Conservation (phyloP, 345 rosid genomes). For the Eucalyptus tenuipes region DNA sequence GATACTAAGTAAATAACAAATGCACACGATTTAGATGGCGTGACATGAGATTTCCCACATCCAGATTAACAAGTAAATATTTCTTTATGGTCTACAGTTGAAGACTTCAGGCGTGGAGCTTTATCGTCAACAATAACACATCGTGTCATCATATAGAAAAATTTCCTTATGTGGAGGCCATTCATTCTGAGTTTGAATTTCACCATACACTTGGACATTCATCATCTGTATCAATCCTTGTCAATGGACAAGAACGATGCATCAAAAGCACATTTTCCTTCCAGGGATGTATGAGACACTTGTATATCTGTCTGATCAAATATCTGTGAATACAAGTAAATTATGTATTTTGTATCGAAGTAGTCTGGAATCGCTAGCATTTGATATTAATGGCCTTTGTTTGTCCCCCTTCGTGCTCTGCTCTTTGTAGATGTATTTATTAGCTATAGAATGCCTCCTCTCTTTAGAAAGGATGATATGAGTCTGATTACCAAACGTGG, state of each 20-base stretch:
- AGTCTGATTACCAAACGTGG: accelerated
- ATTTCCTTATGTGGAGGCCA: no score
- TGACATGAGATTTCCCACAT: neutral
- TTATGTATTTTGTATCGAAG: neutral
- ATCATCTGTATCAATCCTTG: no score
- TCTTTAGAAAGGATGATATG: neutral
- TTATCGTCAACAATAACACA: neutral
- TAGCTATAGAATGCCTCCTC: neutral
- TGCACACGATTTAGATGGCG: neutral
- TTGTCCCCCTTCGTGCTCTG: neutral
- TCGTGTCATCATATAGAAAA: neutral
- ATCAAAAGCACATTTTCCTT: neutral
- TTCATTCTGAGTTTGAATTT: no score
- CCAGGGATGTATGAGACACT: neutral
- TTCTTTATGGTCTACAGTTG: neutral
- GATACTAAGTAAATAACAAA: neutral
- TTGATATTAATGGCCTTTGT: neutral
- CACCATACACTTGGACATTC: no score
- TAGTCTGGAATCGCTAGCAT: neutral
- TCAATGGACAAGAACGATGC: neutral
- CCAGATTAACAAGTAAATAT: neutral
- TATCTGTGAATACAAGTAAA: no score
- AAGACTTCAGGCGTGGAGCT: neutral
- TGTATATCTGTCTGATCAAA: no score
- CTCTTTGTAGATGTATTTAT: no score